Evolutionary conservation across 176 grass and related monocot species (phyloP).

Genomic region (Luzula sylvatica): DNA sequence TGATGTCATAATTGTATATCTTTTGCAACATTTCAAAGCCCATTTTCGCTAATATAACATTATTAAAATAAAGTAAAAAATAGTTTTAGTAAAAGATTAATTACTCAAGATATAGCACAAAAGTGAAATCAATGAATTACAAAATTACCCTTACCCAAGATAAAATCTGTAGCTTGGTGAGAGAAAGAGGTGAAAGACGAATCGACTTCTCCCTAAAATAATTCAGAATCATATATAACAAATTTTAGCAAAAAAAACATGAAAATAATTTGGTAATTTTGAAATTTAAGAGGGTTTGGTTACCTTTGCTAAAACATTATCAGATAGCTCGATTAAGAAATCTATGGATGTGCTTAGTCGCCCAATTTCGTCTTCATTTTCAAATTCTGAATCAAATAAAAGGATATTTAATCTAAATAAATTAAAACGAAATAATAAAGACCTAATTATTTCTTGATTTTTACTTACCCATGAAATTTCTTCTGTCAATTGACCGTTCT

Average conservation of each 20-base stretch:
- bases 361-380: slow-evolving; percentile 57
- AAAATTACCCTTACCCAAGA: slow-evolving; percentile 43
- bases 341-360: slow-evolving; percentile 62
- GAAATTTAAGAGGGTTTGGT: slow-evolving; percentile 6
- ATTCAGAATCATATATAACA: slow-evolving; percentile 17
- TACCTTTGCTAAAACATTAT: slow-evolving; percentile 55
- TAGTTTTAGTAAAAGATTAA: not conserved
- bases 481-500: slow-evolving; percentile 38
- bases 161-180: slow-evolving; percentile 90
- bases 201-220: slow-evolving; percentile 35
- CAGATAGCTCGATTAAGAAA: slow-evolving; percentile 70
- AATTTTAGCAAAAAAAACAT: not conserved
- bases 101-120: not conserved
- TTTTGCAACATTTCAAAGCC: not conserved
- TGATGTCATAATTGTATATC: too few relatives aligned
- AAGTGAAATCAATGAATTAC: not conserved
- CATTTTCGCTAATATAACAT: not conserved
- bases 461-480: slow-evolving; percentile 43
- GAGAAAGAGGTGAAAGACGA: slow-evolving; percentile 62
- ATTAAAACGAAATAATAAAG: not conserved
- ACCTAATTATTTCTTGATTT: not conserved
- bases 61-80: not conserved
- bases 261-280: slow-evolving; percentile 1
- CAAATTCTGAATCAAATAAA: slow-evolving; percentile 34
- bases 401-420: not conserved